Base-by-base conservation (phyloP, 192 early-diverging fungal species). In the Allomyces javanicus region DNA sequence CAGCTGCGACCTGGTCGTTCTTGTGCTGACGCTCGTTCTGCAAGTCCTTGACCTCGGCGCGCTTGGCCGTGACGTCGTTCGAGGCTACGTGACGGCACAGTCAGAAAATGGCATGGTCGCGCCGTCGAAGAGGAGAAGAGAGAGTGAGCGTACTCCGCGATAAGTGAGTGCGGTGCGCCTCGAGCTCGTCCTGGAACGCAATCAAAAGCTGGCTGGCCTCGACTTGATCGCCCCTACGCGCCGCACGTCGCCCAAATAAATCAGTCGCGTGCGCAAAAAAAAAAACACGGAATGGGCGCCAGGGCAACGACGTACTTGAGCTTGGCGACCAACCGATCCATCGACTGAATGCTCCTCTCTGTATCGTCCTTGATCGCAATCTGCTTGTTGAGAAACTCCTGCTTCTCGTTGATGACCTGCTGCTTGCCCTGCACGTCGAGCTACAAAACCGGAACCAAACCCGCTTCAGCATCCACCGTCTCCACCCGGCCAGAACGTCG, bases 171-270 rank as follows among this genome's bases (percentile, higher is more conserved):
- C 74, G 68, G 3, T 81, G 64, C 4, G 81, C 74, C 45, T 83
- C 81, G 14, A 83, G 72, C 62, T 83, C 81, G 65, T 83, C 78
- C 63, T 79, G 79, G 61, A 78, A 83, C 66, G 78, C 75, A 10
- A 67, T 63, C 44, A 79, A 65, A 26, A 65, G 69, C 1, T 64
- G 26, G 21, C 67, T 66, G 23, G 74, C 72, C 12, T 74, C 69
- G 5, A 65, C 67, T 64, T 75, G 75, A 21, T 82, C 78, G 44
- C 71, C 67, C 63, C 81, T 77, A 40, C 33, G 33, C 33, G 9
- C 9, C 33, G 33, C 33, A 40, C 33, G 33, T 40, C 33, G n/a
- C n/a, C 33, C 33, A 9, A 40, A 40, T 3, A 40, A 40, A 40
- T 40, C 7, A 40, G 33, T 40, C 33, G 0, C 33, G 33, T 7